phyloP scores from a whole-genome alignment of 2,329 filamentous ascomycete species.

The Exophiala lecanii-corni region DNA sequence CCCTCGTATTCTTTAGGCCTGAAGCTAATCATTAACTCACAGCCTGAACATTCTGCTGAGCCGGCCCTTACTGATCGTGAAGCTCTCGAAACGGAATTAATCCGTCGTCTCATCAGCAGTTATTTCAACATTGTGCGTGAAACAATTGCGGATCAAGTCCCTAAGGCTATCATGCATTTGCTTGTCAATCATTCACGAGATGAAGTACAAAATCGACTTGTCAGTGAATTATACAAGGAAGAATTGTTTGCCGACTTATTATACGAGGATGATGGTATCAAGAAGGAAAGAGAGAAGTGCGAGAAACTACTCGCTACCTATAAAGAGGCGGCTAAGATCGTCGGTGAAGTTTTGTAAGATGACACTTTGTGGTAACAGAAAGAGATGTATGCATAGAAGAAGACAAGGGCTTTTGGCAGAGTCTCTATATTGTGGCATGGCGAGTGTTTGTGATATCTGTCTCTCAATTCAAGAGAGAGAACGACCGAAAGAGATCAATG shows the following conservation, averaged over 20 bases:
- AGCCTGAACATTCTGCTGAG: slow-evolving; percentile 54
- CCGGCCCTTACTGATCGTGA: slow-evolving; percentile 92
- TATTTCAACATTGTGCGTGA: slow-evolving; percentile 99
- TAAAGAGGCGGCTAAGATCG: slow-evolving; percentile 95
- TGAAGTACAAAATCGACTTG: slow-evolving; percentile 91
- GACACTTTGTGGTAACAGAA: neutral
- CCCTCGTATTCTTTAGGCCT: too few species aligned
- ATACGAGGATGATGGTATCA: slow-evolving; percentile 96
- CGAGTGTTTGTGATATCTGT: neutral
- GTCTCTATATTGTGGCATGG: neutral
- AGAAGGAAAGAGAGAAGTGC: slow-evolving; percentile 97
- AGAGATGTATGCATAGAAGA: neutral
- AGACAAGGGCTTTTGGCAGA: neutral
- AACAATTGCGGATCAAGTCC: slow-evolving; percentile 96
- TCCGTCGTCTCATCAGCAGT: slow-evolving; percentile 90
- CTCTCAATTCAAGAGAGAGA: neutral
- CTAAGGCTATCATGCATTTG: slow-evolving; percentile 98
- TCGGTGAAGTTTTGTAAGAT: slow-evolving; percentile 83
- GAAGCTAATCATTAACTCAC: slow-evolving; percentile 8
- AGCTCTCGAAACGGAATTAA: slow-evolving; percentile 94
- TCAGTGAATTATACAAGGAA: slow-evolving; percentile 94
- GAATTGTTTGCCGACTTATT: slow-evolving; percentile 83
- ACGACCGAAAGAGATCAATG: too few species aligned
- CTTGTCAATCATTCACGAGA: slow-evolving; percentile 98
- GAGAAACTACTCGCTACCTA: slow-evolving; percentile 94